These are phyloP conservation scores for Dissophora globulifera DNA, from an alignment of 192 early-diverging fungal genomes.

Conservation along the genomic window DNA sequence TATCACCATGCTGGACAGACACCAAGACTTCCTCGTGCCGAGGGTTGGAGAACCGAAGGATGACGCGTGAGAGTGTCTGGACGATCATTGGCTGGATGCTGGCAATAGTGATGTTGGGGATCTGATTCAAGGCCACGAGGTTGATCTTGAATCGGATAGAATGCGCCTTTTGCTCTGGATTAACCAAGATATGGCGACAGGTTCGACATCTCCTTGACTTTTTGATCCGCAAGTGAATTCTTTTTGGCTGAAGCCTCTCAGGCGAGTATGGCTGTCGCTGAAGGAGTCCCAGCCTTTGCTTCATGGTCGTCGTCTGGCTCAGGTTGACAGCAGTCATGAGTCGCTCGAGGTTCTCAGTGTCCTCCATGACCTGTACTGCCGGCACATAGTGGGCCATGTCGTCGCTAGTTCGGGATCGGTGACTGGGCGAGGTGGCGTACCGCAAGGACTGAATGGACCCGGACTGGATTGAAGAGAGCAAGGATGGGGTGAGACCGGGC, in stretches of 20 bases:
- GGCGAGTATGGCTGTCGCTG: slow-evolving; percentile 69
- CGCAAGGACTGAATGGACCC: slow-evolving; percentile 38
- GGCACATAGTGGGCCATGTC: slow-evolving; percentile 60
- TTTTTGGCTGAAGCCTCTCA: slow-evolving; percentile 79
- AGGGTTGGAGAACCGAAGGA: slow-evolving; percentile 85
- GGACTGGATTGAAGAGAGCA: slow-evolving; percentile 45
- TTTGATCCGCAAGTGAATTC: slow-evolving; percentile 88
- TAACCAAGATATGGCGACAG: slow-evolving; percentile 91
- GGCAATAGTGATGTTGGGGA: slow-evolving; percentile 82
- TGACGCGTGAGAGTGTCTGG: slow-evolving; percentile 57
- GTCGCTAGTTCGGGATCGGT: slow-evolving; percentile 53
- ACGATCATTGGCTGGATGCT: slow-evolving; percentile 56
- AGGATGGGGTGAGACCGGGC: slow-evolving; percentile 24
- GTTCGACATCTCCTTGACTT: slow-evolving; percentile 84
- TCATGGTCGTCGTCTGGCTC: slow-evolving; percentile 63
- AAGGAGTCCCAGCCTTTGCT: slow-evolving; percentile 70
- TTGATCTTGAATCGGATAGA: slow-evolving; percentile 90
- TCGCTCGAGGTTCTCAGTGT: slow-evolving; percentile 58
- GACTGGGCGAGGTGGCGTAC: slow-evolving; percentile 24
- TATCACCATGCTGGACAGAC: slow-evolving; percentile 58
- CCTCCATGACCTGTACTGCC: slow-evolving; percentile 55
- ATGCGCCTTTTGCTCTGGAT: slow-evolving; percentile 93
- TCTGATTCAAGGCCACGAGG: slow-evolving; percentile 83
- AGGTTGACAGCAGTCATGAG: slow-evolving; percentile 39
- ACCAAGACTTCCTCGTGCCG: slow-evolving; percentile 77